Evolutionary conservation across 2,329 filamentous ascomycete genomes (phyloP), one percentile per base, ranked within the genome.

Genomic region (Annulohypoxylon truncatum): DNA sequence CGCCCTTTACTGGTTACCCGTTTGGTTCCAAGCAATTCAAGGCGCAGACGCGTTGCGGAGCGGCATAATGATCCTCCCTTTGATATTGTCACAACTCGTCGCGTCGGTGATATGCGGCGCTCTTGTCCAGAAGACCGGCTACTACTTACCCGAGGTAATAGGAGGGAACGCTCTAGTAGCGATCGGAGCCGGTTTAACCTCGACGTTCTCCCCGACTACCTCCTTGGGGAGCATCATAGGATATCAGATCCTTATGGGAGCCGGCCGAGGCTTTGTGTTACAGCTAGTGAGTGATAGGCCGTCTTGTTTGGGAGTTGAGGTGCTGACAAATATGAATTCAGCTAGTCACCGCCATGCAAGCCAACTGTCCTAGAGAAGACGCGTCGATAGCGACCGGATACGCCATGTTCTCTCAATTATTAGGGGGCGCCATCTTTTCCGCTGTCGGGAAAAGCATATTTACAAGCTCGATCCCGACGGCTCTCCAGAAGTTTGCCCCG

Each of bases 381-480:
- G 62, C 72, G 7, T 70, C 74, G 12, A 64, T 72, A 54, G 71
- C 66, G 44, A 70, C 71, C 51, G 76, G 77, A 3, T 77, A 82
- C 26, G 73, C 81, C 26, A 79, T 84, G 66, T 85, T 87, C 73
- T 84, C 83, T 74, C 82, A 87, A 54, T 80, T 79, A 2, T 77
- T 87, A 0, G 84, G 84, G 12, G 83, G 83, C 2, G 81, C 85
- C 1, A 75, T 87, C 46, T 79, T 82, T 42, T 79, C 86, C 29
- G 79, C 79, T 0, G 78, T 87, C 22, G 83, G 82, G 1, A 82
- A 87, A 71, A 83, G 84, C 56, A 80, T 87, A 47, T 87, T 88
- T 71, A 79, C 79, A 35, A 84, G 85, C 56, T 81, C 77, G 1
- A 75, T 87, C 9, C 66, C 79, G 12, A 71, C 75, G 7, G 74